A percentile compares a stretch with the other conserved stretches of the same genome.
Conservation (phyloP, 345 rosid species). For the Hypericum androsaemum region DNA sequence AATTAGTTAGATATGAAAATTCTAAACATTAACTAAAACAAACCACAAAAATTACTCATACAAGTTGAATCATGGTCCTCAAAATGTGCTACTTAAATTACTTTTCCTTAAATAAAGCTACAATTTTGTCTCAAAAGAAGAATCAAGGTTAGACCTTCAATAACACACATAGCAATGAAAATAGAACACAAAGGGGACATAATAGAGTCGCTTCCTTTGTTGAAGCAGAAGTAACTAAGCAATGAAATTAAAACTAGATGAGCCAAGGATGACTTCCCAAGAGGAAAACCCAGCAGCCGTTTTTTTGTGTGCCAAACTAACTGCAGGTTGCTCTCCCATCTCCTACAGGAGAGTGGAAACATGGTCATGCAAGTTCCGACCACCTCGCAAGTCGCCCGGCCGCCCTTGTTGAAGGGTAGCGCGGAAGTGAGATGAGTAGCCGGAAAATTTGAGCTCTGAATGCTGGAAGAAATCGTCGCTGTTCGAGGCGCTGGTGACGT, state of each 20-base stretch:
- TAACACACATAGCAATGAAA: too few species aligned
- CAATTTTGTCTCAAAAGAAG: too few species aligned
- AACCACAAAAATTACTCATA: too few species aligned
- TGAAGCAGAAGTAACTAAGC: constrained; percentile 11
- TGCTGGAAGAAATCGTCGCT: constrained; percentile 37
- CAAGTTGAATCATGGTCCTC: too few species aligned
- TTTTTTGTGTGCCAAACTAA: constrained; percentile 13
- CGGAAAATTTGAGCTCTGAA: constrained; percentile 42
- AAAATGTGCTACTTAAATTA: too few species aligned
- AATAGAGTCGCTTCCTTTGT: not conserved
- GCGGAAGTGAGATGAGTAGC: constrained; percentile 28
- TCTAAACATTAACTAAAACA: too few species aligned
- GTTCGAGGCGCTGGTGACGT: constrained; percentile 34
- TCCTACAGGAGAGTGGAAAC: constrained; percentile 30
- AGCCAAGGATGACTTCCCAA: constrained; percentile 99
- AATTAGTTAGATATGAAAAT: too few species aligned
- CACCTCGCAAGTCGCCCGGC: constrained; percentile 28
- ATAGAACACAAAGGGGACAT: not conserved
- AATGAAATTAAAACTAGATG: constrained; percentile 21
- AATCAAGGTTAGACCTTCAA: too few species aligned
- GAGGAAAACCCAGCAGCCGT: constrained; percentile 32
- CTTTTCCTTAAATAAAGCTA: too few species aligned
- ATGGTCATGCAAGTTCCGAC: constrained; percentile 31
- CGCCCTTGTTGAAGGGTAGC: constrained; percentile 19
- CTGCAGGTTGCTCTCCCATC: constrained; percentile 23